A percentile compares a stretch with the other conserved stretches of the same genome.
Conservation (phyloP, 139 green algal species). For the Dunaliella sp. region DNA sequence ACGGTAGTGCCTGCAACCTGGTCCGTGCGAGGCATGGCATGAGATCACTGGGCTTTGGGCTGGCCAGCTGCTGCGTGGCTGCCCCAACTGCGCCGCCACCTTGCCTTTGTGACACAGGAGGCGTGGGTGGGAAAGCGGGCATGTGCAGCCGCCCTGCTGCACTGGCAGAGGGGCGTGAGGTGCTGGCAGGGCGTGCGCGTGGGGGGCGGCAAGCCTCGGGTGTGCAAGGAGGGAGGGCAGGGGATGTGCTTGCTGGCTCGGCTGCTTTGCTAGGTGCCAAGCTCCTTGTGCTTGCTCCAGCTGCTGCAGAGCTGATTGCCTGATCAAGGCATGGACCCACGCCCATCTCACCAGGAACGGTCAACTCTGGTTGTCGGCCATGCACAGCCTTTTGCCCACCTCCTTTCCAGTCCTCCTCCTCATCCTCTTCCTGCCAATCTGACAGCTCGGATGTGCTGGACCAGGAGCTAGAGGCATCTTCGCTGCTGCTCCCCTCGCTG, state of each 20-base stretch:
- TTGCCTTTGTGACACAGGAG: not conserved
- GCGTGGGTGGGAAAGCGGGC: not conserved
- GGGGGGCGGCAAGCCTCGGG: not conserved
- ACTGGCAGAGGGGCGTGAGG: not conserved
- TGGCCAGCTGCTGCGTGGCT: not conserved
- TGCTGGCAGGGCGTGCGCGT: not conserved
- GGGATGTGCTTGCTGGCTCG: not conserved
- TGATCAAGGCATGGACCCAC: no score
- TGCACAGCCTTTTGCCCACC: no score
- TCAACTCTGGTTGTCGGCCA: no score
- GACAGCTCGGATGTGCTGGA: constrained; percentile 16
- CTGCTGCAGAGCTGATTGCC: constrained; percentile 1
- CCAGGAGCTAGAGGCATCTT: not conserved
- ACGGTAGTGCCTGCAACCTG: not conserved
- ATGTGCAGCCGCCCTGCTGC: not conserved
- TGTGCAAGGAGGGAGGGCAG: not conserved
- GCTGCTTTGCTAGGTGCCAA: no score
- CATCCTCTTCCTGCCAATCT: constrained; percentile 17
- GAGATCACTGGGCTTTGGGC: not conserved
- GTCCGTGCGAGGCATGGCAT: not conserved
- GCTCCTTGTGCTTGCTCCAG: not conserved
- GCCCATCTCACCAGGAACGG: no score
- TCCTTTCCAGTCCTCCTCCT: not conserved
- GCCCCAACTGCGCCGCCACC: not conserved
- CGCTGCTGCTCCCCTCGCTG: not conserved